phyloP scores from a whole-genome alignment of 441 rosid genomes.

The Caryocar brasiliense region DNA sequence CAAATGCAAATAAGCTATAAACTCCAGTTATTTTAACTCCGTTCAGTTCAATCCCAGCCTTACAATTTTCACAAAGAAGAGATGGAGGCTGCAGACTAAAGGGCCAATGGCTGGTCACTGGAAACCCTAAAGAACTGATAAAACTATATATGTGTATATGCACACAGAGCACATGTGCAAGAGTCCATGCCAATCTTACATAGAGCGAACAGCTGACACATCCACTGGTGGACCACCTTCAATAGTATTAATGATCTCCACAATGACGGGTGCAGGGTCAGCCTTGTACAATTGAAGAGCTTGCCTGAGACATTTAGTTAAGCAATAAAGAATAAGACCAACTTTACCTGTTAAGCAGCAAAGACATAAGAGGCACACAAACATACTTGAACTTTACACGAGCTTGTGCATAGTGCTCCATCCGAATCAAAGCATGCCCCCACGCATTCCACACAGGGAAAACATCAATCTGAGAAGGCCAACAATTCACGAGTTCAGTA shows the following conservation, averaged over 20 bases:
- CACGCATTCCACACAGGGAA: slow-evolving; percentile 98
- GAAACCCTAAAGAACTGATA: not conserved
- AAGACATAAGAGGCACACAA: not conserved
- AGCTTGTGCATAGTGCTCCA: slow-evolving; percentile 91
- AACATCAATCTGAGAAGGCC: slow-evolving; percentile 66
- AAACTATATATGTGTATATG: not conserved
- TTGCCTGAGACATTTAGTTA: slow-evolving; percentile 57
- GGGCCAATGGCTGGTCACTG: too few relatives aligned
- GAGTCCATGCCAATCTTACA: slow-evolving; percentile 47
- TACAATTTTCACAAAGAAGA: too few relatives aligned
- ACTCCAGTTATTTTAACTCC: too few relatives aligned
- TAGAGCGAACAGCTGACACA: slow-evolving; percentile 82
- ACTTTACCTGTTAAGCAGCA: not conserved
- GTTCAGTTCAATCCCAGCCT: too few relatives aligned
- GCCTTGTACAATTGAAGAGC: slow-evolving; percentile 78
- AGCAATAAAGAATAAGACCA: slow-evolving; percentile 10
- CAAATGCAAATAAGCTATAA: too few relatives aligned
- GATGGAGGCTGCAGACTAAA: too few relatives aligned
- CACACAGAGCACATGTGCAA: not conserved
- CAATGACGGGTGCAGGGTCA: slow-evolving; percentile 61
- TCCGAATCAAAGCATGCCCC: slow-evolving; percentile 97
- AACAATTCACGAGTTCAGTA: slow-evolving; percentile 9
- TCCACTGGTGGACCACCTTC: slow-evolving; percentile 99
- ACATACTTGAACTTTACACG: slow-evolving; percentile 93
- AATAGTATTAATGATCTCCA: slow-evolving; percentile 83